A percentile compares a stretch with the other conserved stretches of the same genome.
These are phyloP conservation scores for Acanthamoeba lenticulata DNA, from an alignment of 208 protist genomes.

Conservation along the genomic window DNA sequence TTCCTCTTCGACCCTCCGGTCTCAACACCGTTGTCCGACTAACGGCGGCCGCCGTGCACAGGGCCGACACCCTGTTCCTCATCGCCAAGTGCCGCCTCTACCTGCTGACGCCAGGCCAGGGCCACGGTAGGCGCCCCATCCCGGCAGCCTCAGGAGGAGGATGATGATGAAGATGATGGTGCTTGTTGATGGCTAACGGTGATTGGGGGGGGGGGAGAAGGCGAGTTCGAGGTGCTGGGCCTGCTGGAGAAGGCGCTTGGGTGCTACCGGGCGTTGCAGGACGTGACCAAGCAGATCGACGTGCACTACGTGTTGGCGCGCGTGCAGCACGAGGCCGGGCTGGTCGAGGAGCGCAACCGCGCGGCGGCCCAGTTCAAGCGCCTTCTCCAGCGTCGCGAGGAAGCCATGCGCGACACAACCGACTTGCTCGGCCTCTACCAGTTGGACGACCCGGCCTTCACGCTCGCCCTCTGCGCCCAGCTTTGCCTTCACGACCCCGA, in stretches of 20 bases:
- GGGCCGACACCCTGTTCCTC: conserved; percentile 41
- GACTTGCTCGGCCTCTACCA: conserved; percentile 45
- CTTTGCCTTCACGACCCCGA: not conserved
- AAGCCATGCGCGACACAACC: not conserved
- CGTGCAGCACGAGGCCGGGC: conserved; percentile 1
- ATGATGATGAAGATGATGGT: not conserved
- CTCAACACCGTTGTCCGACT: no score
- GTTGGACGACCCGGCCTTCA: conserved; percentile 9
- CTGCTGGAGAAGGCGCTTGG: conserved; percentile 3
- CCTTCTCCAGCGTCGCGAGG: not conserved
- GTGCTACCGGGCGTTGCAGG: conserved; percentile 12
- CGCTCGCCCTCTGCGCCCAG: not conserved
- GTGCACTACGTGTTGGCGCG: conserved; percentile 13
- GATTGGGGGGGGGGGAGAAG: not conserved
- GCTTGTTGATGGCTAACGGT: not conserved
- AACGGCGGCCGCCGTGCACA: no score
- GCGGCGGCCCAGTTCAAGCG: not conserved
- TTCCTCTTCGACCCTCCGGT: no score
- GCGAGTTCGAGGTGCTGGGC: conserved; percentile 8
- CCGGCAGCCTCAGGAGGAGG: not conserved
- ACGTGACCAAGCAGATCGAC: conserved; percentile 45
- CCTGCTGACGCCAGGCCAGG: not conserved
- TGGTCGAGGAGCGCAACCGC: conserved; percentile 21
- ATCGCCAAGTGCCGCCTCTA: not conserved
- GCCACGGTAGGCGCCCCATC: not conserved